phyloP scores from a whole-genome alignment of 495 filamentous ascomycete genomes.

The Hyaloscypha hepaticicola region DNA sequence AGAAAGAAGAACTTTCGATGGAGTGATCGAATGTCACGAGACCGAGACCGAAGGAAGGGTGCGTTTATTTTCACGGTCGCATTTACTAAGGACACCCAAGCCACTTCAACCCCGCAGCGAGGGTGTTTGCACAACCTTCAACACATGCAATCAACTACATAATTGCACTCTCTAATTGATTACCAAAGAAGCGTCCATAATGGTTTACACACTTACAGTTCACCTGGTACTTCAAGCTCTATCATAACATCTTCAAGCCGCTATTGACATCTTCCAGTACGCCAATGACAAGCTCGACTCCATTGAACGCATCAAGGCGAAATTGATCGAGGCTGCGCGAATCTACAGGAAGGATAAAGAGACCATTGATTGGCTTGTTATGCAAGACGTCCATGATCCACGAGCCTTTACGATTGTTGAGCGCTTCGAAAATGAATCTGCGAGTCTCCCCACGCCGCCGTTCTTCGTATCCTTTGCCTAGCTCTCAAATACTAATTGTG shows the following conservation, averaged over 20 bases:
- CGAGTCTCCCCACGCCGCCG: slow-evolving; percentile 25
- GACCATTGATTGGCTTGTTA: slow-evolving; percentile 65
- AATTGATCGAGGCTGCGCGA: slow-evolving; percentile 63
- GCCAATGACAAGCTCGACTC: slow-evolving; percentile 59
- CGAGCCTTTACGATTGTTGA: slow-evolving; percentile 70
- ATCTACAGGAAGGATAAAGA: slow-evolving; percentile 67
- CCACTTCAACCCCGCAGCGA: not conserved
- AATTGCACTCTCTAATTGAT: not conserved
- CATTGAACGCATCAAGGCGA: slow-evolving; percentile 62
- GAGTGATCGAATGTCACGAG: not conserved
- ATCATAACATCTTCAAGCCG: not conserved
- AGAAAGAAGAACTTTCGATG: not conserved
- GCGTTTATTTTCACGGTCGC: not conserved
- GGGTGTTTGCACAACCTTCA: not conserved
- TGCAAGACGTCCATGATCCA: slow-evolving; percentile 62
- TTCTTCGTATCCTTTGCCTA: not conserved
- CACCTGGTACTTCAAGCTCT: slow-evolving; percentile 41
- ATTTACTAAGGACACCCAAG: not conserved
- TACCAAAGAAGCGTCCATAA: slow-evolving; percentile 14
- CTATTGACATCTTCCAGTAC: slow-evolving; percentile 31
- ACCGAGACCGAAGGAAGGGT: not conserved
- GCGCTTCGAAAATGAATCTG: slow-evolving; percentile 58
- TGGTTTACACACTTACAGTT: slow-evolving; percentile 58
- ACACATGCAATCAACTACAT: not conserved
- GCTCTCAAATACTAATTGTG: not conserved